Evolutionary conservation across 352 stramenopile species (phyloP).

Genomic region (Phytophthora boehmeriae): DNA sequence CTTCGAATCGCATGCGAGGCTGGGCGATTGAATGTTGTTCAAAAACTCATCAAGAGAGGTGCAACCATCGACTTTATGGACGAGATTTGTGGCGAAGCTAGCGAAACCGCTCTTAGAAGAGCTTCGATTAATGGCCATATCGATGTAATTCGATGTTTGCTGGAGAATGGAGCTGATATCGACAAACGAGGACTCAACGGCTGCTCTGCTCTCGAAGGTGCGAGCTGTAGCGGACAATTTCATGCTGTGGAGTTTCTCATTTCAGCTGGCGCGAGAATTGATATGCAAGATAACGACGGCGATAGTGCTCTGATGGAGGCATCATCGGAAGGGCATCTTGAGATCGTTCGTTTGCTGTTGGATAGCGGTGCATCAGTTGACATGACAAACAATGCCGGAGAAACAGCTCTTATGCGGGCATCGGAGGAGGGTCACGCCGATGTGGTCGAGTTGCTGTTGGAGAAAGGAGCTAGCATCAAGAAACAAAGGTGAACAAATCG

Average conservation of each 20-base stretch:
- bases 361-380: not conserved
- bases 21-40: no score
- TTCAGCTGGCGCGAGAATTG: not conserved
- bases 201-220: not conserved
- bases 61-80: no score
- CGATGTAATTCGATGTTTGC: no score
- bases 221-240: not conserved
- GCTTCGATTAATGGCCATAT: no score
- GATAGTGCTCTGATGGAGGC: not conserved
- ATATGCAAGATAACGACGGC: not conserved
- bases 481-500: no score
- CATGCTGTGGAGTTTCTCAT: not conserved
- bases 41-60: no score
- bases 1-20: no score
- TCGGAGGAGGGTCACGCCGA: not conserved
- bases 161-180: no score
- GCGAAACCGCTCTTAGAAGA: no score
- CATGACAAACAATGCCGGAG: not conserved
- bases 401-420: conserved; percentile 6
- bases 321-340: not conserved
- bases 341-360: not conserved
- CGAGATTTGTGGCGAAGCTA: no score
- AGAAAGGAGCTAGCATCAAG: not conserved
- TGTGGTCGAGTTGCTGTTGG: not conserved
- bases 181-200: no score